Evolutionary conservation across 306 rosid species (phyloP), one percentile per base, ranked within the genome.

Genomic region (Citrullus amarus): DNA sequence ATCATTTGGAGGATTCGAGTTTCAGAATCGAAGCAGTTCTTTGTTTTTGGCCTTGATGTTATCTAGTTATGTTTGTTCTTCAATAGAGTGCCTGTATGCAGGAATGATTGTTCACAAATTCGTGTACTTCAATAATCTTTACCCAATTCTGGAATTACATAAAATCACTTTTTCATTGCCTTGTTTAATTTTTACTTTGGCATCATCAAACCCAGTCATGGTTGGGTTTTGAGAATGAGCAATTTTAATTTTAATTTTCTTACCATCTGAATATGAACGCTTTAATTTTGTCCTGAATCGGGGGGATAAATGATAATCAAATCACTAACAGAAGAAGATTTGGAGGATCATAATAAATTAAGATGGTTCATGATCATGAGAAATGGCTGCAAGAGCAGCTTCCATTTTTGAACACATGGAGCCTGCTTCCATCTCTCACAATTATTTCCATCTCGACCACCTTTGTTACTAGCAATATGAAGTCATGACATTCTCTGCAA

Each of bases 401-500:
- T 10, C 93, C 91, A 6, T 80, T 84, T 79, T 80, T 86, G 81
- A 89, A 86, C 81, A 81, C 76, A 86, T 89, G 96, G 65, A 89
- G 63, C 32, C 85, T 59, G 75, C 84, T 89, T 80, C 90, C 76
- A 65, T 91, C 93, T 84, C 89, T 87, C 79, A 91, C 81, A 66
- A 82, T 81, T 18, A 91, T 81, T 76, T 83, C 88, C 71, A 89
- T 83, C 34, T 79, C 86, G 60, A 81, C 60, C 5, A 86, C 65
- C 75, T 83, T 76, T 20, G 91, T 86, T 56, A 79, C 85, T 60
- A 82, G 76, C 88, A 79, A 81, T 73, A 91, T 73, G 78, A 91
- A 91, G 80, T 71, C 75, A 58, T 91, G 96, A 77, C 96, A 89
- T 79, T 87, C 88, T 56, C 78, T 76, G 81, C 93, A 89, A 38